These are phyloP conservation scores for Myxozyma udenii DNA, from an alignment of 805 yeast genomes.

Conservation along the genomic window DNA sequence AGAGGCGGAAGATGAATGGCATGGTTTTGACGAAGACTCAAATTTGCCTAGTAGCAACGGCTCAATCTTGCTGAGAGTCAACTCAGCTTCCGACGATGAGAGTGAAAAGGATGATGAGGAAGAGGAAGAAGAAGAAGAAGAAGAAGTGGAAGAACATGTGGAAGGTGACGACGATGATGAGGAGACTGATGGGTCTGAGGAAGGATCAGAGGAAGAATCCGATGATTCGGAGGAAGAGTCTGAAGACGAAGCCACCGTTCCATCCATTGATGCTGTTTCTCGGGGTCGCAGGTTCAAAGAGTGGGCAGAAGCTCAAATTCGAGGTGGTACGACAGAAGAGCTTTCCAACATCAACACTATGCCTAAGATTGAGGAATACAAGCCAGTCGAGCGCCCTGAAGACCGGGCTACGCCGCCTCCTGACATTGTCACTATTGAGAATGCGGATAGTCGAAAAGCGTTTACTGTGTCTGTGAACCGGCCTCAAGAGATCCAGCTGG, in stretches of 20 bases:
- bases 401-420: conserved; percentile 70
- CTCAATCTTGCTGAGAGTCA: conserved; percentile 1
- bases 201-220: conserved; percentile 14
- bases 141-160: conserved; percentile 10
- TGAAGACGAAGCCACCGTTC: conserved; percentile 39
- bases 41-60: conserved; percentile 21
- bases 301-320: conserved; percentile 81
- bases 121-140: conserved; percentile 35
- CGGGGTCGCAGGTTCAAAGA: conserved; percentile 68
- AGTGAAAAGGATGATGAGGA: conserved; percentile 17
- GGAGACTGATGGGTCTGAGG: conserved; percentile 35
- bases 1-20: conserved; percentile 38
- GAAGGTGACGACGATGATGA: conserved; percentile 41
- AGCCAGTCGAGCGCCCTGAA: conserved; percentile 60
- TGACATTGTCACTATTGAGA: conserved; percentile 58
- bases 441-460: conserved; percentile 54
- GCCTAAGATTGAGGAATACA: conserved; percentile 51
- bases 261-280: conserved; percentile 40
- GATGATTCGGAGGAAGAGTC: conserved; percentile 22
- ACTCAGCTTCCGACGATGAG: conserved; percentile 10
- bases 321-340: conserved; percentile 57
- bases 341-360: conserved; percentile 48
- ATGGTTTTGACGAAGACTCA: conserved; percentile 30
- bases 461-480: conserved; percentile 49
- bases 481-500: conserved; percentile 53